phyloP scores from a whole-genome alignment of 768 basidiomycete species.

The Lactarius pseudohatsudake region DNA sequence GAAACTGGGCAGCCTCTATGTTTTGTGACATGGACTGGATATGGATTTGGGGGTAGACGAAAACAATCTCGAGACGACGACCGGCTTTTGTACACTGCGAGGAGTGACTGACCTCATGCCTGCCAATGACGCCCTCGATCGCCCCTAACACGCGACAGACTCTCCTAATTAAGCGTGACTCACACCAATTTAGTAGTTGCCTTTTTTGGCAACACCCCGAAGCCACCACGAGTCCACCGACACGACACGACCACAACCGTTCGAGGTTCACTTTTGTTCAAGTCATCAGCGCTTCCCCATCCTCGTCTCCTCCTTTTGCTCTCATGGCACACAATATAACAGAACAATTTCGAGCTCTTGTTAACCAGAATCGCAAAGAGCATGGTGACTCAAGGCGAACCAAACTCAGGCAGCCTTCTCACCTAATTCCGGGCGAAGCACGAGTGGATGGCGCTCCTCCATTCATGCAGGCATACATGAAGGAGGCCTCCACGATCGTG shows the following conservation, averaged over 20 bases:
- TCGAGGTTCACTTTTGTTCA: too few relatives aligned
- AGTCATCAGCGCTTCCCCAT: slow-evolving; percentile 6
- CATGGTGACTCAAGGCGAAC: slow-evolving; percentile 10
- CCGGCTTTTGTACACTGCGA: not conserved
- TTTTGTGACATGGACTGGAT: slow-evolving; percentile 33
- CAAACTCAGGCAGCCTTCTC: slow-evolving; percentile 3
- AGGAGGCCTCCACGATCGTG: slow-evolving; percentile 75
- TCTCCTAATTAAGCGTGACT: not conserved
- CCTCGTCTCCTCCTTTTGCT: not conserved
- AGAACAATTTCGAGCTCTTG: slow-evolving; percentile 16
- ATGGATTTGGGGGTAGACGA: not conserved
- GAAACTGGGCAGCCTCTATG: slow-evolving; percentile 34
- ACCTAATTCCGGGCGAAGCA: slow-evolving; percentile 18
- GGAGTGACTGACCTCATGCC: not conserved
- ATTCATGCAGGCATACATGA: slow-evolving; percentile 64
- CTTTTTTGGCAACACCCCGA: not conserved
- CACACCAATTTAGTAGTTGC: not conserved
- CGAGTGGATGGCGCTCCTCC: slow-evolving; percentile 30
- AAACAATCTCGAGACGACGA: not conserved
- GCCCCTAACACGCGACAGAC: not conserved
- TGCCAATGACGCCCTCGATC: not conserved
- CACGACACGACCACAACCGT: too few relatives aligned
- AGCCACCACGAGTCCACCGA: not conserved
- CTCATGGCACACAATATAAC: slow-evolving; percentile 23
- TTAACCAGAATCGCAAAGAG: slow-evolving; percentile 18